Base-by-base conservation (phyloP, 768 basidiomycete species). In the Atractiella rhizophila region DNA sequence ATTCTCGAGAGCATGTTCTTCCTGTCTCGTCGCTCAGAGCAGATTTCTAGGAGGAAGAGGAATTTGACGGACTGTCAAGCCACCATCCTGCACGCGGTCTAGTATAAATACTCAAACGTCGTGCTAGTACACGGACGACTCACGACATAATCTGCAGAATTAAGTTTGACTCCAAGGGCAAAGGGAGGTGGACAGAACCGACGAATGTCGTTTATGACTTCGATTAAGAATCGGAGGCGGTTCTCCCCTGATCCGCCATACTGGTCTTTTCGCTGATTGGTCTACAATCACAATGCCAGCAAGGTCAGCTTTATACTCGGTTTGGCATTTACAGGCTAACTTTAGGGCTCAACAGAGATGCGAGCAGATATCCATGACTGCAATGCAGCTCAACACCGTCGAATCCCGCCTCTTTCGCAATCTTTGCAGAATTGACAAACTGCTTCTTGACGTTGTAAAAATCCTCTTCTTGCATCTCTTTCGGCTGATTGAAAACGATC, bases 351-450 rank as follows among this genome's bases (percentile, higher is more conserved):
- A 85, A 60, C 53, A 82, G 82, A 47, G 80, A 72, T 0, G 78
- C 65, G 16, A 86, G 60, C 19, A 86, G 64, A 57, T 83, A 85
- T 28, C 82, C 82, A 57, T 86, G 82, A 1, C 74, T 74, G 20
- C 46, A 51, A 55, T 91, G 86, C 9, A 94, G 46, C 52, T 91
- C 70, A 4, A 88, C 61, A 0, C 86, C 85, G 47, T 88, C 79
- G 55, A 83, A 86, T 0, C 79, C 80, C 29, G 74, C 60, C 39
- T 66, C 55, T 15, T 63, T 56, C 8, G 79, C 80, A 25, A 77
- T 50, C 30, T 58, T 52, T 0, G 82, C 78, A 5, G 74, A 78
- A 29, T 60, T 59, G 2, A 75, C 66, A 51, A 88, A 94, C 7
- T 58, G 61, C 1, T 63, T 60, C 0, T 80, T 65, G 5, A 72